Percentiles rank a stretch among this genome's conserved stretches.
Conservation (phyloP, 192 early-diverging fungal species). For the Rhizophagus prolifer region DNA sequence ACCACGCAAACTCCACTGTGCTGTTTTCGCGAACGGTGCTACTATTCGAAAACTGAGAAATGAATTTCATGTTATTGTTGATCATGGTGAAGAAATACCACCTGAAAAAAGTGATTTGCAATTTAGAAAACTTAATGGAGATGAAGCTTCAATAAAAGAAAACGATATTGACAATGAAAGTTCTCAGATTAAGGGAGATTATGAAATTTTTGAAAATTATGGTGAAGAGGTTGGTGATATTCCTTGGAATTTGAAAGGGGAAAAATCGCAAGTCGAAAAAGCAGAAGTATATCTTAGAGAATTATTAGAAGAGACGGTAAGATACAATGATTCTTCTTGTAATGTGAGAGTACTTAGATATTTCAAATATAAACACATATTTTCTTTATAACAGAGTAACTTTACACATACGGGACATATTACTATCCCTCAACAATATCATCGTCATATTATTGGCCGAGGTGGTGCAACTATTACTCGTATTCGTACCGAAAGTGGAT, state of each 20-base stretch:
- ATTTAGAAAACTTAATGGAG: constrained; percentile 14
- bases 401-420: constrained; percentile 44
- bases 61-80: constrained; percentile 63
- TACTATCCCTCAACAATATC: constrained; percentile 46
- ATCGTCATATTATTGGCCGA: constrained; percentile 77
- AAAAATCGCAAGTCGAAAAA: constrained; percentile 46
- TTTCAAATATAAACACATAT: not conserved
- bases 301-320: constrained; percentile 33
- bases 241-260: constrained; percentile 56
- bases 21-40: constrained; percentile 50
- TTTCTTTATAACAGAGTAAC: constrained; percentile 7
- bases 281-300: constrained; percentile 37
- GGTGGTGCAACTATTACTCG: constrained; percentile 67
- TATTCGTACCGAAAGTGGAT: constrained; percentile 66
- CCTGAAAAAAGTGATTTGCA: constrained; percentile 27
- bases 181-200: constrained; percentile 29
- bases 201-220: constrained; percentile 35
- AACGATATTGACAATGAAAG: constrained; percentile 46
- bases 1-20: constrained; percentile 50
- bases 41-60: constrained; percentile 58
- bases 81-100: constrained; percentile 34
- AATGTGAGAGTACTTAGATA: not conserved
- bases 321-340: not conserved
- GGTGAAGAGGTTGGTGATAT: constrained; percentile 32
- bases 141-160: constrained; percentile 31